These are phyloP conservation scores for Mucor piriformis DNA, from an alignment of 371 early-diverging fungal genomes.

Conservation along the genomic window DNA sequence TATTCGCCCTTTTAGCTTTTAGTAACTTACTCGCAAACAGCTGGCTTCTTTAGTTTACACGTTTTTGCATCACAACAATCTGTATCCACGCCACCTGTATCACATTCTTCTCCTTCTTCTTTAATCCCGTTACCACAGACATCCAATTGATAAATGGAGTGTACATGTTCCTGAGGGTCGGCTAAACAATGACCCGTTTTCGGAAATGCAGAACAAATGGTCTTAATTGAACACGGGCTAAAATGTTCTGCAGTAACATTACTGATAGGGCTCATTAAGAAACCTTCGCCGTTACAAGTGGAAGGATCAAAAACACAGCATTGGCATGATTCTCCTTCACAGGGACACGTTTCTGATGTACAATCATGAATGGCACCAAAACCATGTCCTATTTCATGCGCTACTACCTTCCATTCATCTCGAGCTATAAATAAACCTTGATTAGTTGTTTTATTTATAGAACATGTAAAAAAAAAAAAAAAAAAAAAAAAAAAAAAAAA, in stretches of 20 bases:
- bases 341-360: conserved; percentile 58
- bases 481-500: background rate
- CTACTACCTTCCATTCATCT: conserved; percentile 94
- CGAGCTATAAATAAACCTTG: conserved; percentile 43
- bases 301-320: conserved; percentile 74
- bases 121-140: conserved; percentile 95
- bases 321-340: conserved; percentile 44
- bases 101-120: conserved; percentile 93
- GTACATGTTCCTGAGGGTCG: conserved; percentile 50
- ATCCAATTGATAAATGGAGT: conserved; percentile 35
- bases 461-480: background rate
- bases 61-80: conserved; percentile 83
- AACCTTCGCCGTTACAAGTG: conserved; percentile 74
- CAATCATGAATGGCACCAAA: conserved; percentile 84
- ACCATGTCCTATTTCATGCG: conserved; percentile 94
- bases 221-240: conserved; percentile 79
- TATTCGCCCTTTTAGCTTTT: too few relatives aligned
- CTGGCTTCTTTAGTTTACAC: conserved; percentile 79
- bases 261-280: conserved; percentile 86
- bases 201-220: conserved; percentile 67
- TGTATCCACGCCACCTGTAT: conserved; percentile 80
- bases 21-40: conserved; percentile 75
- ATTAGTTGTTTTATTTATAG: too few relatives aligned
- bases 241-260: conserved; percentile 68
- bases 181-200: conserved; percentile 60